Base-by-base conservation (phyloP, 2,329 filamentous ascomycete genomes). In the Lachnum nothofagi region DNA sequence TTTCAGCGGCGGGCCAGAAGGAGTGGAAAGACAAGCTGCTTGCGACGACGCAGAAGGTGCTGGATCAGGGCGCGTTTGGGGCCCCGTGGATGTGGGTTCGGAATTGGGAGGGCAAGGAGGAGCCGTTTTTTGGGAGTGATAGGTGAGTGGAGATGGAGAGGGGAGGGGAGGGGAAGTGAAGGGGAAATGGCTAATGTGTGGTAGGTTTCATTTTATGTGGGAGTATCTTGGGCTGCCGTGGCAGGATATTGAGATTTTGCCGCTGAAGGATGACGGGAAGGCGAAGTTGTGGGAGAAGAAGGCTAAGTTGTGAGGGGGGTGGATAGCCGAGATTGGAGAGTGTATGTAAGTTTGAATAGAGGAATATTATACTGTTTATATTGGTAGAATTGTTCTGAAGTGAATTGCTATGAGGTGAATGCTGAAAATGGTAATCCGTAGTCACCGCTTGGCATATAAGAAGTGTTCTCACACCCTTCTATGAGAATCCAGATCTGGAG, bases 51-150 rank as follows among this genome's bases (percentile, higher is more conserved):
- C 72, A 79, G 51, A 73, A 74, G 55, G 84, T 79, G 0, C 65
- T 88, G 14, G 76, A 79, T 31, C 71, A 70, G 42, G 87, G 86
- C 0, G 87, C 86, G 0, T 91, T 87, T 66, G 88, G 88, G 0
- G 80, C 81, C 42, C 88, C 88, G 1, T 91, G 87, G 86, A 72
- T 87, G 52, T 83, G 81, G 76, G 86, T 82, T 3, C 74, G 72
- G 16, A 80, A 85, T 58, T 64, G 62, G 1, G 65, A 75, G 53
- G 83, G 83, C 0, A 65, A 73, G 48, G 73, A 73, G 42, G 82
- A 86, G 68, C 79, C 83, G 0, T 88, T 90, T 64, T 91, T 91
- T 67, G 86, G 86, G 2, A 89, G 85, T 67, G 86, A 91, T 68
- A 71, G 80, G 78, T 75, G 63, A 51, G 67, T 67, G 16, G 5